Evolutionary conservation across 2,329 filamentous ascomycete species (phyloP), one percentile per base, ranked within the genome.

Genomic region (Alternaria incomplexa): DNA sequence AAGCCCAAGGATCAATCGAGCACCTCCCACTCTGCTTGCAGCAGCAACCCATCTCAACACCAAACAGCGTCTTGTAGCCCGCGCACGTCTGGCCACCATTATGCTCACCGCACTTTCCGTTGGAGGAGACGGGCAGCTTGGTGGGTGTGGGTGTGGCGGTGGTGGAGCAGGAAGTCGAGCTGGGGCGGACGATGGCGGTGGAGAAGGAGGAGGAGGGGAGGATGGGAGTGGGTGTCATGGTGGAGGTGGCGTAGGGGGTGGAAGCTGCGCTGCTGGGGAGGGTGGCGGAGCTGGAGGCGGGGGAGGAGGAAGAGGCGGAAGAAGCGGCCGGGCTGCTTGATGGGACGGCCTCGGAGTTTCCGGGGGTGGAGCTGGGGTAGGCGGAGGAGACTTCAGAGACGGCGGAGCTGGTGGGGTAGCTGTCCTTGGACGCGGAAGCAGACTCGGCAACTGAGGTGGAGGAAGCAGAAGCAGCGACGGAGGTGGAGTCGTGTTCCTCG

Each of bases 11-110:
- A 45, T 69, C 69, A 57, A 44, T 67, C 13, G 67, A 66, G 64
- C 75, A 78, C 17, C 52, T 58, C 12, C 73, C 74, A 20, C 51
- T 56, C 52, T 62, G 58, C 56, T 62, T 63, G 60, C 71, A 64
- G 65, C 74, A 78, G 66, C 75, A 77, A 53, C 69, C 68, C n/a
- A 71, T 58, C 26, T 60, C 58, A 11, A 61, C 25, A 25, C 71
- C 71, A 4, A 65, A 66, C 23, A 54, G 45, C 17, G 64, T 66
- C 63, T 68, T 71, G 61, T 74, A 75, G 17, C 73, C 73, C 36
- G 56, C 65, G 55, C 74, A 76, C 3, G 73, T 75, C 61, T 69
- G 69, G 22, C 68, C 68, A 8, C 54, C 61, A 32, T 72, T 73
- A 15, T 46, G 32, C 17, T 58, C 30, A 22, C 74, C 74, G 48